These are phyloP conservation scores for Pistacia atlantica DNA, from an alignment of 345 rosid genomes.

Conservation along the genomic window DNA sequence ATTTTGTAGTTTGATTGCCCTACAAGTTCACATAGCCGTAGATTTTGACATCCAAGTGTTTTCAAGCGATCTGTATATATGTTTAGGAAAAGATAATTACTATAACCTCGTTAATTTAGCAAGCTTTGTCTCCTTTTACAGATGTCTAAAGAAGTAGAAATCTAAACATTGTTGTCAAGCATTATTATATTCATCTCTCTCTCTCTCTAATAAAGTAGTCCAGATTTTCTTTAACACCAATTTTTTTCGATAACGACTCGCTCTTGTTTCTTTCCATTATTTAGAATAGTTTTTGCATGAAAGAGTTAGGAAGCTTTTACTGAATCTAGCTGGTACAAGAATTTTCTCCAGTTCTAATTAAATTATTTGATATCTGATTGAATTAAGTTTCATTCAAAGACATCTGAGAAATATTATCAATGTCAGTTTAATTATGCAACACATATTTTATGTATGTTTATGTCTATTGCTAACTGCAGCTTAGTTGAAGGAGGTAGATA, in stretches of 20 bases:
- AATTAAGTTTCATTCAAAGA: neutral
- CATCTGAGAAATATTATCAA: neutral
- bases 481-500: no score
- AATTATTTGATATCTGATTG: no score
- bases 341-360: neutral
- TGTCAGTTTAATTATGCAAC: neutral
- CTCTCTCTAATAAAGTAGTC: neutral
- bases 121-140: no score
- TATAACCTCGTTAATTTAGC: neutral
- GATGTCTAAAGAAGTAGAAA: no score
- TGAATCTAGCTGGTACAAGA: neutral
- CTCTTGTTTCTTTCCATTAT: neutral
- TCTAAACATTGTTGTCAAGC: neutral
- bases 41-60: neutral
- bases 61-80: neutral
- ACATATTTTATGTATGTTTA: no score
- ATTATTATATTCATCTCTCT: neutral
- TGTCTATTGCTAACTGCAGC: no score
- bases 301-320: neutral
- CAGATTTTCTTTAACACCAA: neutral
- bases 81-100: neutral
- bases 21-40: no score
- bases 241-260: neutral
- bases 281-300: slow-evolving; percentile 1
- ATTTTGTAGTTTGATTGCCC: neutral